phyloP scores from a whole-genome alignment of 208 protist genomes.

The Leishmania mexicana region DNA sequence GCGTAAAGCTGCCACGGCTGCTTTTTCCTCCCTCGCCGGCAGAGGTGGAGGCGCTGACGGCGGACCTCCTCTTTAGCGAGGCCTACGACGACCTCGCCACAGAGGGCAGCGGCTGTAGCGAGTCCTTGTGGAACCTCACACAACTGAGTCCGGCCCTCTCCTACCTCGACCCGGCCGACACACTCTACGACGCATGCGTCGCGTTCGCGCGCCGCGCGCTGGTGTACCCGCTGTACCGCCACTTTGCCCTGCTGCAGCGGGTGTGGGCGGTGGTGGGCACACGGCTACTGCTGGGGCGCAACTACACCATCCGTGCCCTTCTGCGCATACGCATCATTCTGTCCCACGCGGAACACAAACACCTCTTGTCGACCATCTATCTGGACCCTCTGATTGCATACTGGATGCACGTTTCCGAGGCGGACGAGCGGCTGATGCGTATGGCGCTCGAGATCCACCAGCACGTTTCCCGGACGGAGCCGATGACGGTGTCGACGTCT shows the following conservation, averaged over 20 bases:
- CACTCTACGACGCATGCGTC: conserved; percentile 77
- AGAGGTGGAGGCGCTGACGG: conserved; percentile 66
- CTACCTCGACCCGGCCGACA: conserved; percentile 80
- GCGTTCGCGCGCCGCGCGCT: conserved; percentile 79
- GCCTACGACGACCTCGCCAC: conserved; percentile 91
- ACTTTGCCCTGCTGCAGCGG: conserved; percentile 76
- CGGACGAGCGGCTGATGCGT: conserved; percentile 51
- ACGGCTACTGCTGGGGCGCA: conserved; percentile 70
- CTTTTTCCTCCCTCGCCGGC: conserved; percentile 54
- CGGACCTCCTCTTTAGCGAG: conserved; percentile 85
- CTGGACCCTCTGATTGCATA: conserved; percentile 79
- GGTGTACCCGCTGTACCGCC: conserved; percentile 86
- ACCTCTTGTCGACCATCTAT: conserved; percentile 81
- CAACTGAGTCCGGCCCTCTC: conserved; percentile 83
- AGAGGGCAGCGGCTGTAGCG: conserved; percentile 81
- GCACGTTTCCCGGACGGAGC: conserved; percentile 53
- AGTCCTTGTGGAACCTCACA: conserved; percentile 90
- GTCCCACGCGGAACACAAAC: conserved; percentile 80
- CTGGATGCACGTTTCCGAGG: conserved; percentile 55
- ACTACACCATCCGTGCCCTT: conserved; percentile 72
- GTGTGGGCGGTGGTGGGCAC: conserved; percentile 72
- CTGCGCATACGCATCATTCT: conserved; percentile 77
- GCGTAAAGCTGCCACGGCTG: conserved; percentile 47
- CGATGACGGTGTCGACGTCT: conserved; percentile 34
- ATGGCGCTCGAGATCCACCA: conserved; percentile 73